These are phyloP conservation scores for Mercurialis annua DNA, from an alignment of 345 rosid genomes.

Conservation along the genomic window DNA sequence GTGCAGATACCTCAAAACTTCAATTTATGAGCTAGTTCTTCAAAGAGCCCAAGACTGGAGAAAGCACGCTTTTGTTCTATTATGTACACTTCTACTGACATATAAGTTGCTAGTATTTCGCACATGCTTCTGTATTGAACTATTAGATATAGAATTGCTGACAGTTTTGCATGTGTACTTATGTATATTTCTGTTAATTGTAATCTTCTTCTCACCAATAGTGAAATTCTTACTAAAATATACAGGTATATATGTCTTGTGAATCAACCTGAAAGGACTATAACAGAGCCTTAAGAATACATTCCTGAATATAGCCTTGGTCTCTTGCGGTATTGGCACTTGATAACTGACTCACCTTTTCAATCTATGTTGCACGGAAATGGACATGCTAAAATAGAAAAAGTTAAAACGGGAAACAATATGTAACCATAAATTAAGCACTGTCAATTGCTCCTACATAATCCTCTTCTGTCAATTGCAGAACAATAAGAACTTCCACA, in stretches of 20 bases:
- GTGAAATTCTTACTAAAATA: background rate
- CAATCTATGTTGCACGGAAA: too few species aligned
- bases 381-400: too few species aligned
- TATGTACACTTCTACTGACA: background rate
- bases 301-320: background rate
- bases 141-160: background rate
- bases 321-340: background rate
- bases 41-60: background rate
- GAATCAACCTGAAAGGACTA: background rate
- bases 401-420: too few species aligned
- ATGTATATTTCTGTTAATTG: background rate
- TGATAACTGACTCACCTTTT: too few species aligned
- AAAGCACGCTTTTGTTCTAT: too few species aligned
- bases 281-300: background rate
- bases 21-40: slow-evolving; percentile 4
- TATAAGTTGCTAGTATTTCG: background rate
- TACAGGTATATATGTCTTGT: background rate
- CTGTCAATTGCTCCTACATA: too few species aligned
- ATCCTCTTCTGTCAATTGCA: too few species aligned
- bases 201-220: background rate
- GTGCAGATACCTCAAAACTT: background rate
- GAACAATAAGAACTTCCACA: too few species aligned
- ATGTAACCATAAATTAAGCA: too few species aligned
- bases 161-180: background rate
- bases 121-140: background rate